Evolutionary conservation across 306 rosid species (phyloP).

Genomic region (Senna siamea): DNA sequence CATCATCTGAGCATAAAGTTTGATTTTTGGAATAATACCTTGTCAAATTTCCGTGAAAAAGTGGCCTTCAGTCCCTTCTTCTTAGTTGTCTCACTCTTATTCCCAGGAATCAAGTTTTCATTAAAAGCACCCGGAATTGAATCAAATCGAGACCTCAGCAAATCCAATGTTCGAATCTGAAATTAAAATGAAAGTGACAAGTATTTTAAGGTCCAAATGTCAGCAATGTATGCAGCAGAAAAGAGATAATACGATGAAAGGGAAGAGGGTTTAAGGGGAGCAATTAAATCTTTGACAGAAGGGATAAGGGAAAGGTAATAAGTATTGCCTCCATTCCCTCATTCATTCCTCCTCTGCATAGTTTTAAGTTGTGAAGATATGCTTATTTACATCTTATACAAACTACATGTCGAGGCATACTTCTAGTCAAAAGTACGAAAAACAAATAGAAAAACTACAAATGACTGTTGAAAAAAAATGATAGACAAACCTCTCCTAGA

Average conservation of each 20-base stretch:
- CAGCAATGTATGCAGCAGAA: conserved; percentile 30
- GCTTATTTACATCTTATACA: neutral
- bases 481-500: conserved; percentile 91
- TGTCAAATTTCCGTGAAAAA: conserved; percentile 70
- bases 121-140: conserved; percentile 93
- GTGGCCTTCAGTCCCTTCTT: conserved; percentile 66
- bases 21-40: conserved; percentile 56
- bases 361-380: neutral
- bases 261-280: neutral
- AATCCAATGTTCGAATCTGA: conserved; percentile 88
- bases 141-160: conserved; percentile 83
- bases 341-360: neutral
- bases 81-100: conserved; percentile 53
- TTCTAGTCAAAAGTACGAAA: neutral
- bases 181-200: conserved; percentile 36
- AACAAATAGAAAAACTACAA: conserved; percentile 4
- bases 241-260: neutral
- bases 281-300: neutral
- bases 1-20: neutral
- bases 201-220: conserved; percentile 34
- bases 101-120: conserved; percentile 71
- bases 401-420: neutral
- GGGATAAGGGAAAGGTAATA: neutral
- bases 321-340: neutral
- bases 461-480: neutral